These are phyloP conservation scores for Jatropha podagrica DNA, from an alignment of 441 rosid species.

Conservation along the genomic window DNA sequence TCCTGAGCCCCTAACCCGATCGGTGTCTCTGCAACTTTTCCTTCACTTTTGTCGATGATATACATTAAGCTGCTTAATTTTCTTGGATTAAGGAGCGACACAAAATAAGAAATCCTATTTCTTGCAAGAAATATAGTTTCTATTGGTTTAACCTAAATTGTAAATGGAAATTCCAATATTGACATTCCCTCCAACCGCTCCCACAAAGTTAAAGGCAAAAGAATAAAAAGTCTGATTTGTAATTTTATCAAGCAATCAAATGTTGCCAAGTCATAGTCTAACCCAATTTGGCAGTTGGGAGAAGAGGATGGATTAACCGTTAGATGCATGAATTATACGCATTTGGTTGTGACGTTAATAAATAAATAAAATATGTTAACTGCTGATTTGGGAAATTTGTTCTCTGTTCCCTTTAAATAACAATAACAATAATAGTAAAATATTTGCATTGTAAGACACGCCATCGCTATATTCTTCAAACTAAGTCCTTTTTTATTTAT, in stretches of 20 bases:
- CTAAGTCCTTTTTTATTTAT: slow-evolving; percentile 1
- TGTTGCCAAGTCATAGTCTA: too few species aligned
- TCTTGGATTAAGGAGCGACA: neutral
- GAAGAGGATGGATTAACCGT: neutral
- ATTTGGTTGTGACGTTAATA: too few species aligned
- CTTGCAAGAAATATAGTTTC: too few species aligned
- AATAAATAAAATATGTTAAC: too few species aligned
- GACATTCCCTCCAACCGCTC: too few species aligned
- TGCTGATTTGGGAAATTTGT: neutral
- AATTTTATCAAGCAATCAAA: neutral
- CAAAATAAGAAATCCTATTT: too few species aligned
- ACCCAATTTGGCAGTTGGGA: slow-evolving; percentile 7
- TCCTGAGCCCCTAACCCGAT: neutral
- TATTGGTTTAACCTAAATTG: too few species aligned
- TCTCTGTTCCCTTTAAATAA: neutral
- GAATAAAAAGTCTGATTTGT: too few species aligned
- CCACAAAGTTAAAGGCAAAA: too few species aligned
- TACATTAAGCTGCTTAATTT: neutral
- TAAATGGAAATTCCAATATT: too few species aligned
- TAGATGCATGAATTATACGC: slow-evolving; percentile 5
- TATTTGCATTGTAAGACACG: neutral
- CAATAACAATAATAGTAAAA: neutral
- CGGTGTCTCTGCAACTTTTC: neutral
- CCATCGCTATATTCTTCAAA: slow-evolving; percentile 13
- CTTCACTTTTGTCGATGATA: neutral